These are phyloP conservation scores for Tetrahymena elliotti DNA, from an alignment of 73 alveolate genomes.

Conservation along the genomic window DNA sequence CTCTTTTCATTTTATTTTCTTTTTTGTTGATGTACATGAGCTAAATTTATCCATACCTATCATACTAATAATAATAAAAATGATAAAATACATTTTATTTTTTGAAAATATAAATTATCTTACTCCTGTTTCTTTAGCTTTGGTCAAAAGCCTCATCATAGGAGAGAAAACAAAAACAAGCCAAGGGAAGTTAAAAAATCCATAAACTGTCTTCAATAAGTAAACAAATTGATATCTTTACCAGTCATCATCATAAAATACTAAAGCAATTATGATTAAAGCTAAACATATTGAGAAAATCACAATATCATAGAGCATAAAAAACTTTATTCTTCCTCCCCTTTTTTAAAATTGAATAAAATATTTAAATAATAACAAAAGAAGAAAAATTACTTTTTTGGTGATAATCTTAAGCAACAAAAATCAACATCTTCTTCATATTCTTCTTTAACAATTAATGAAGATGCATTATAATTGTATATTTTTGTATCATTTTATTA, in stretches of 20 bases:
- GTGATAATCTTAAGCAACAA: neutral
- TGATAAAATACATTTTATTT: neutral
- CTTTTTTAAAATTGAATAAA: neutral
- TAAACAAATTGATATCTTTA: neutral
- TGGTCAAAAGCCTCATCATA: neutral
- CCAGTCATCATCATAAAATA: neutral
- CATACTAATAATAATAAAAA: neutral
- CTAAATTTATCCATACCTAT: neutral
- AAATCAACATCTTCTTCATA: neutral
- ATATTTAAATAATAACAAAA: neutral
- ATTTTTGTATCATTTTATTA: neutral
- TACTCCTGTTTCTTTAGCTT: neutral
- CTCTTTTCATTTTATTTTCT: neutral
- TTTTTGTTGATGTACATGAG: neutral
- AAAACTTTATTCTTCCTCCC: neutral
- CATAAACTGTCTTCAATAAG: neutral
- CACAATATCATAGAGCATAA: neutral
- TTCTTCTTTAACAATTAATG: neutral
- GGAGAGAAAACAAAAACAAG: neutral
- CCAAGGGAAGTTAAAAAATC: neutral
- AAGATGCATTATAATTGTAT: neutral
- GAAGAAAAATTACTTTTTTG: neutral
- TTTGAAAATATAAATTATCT: neutral
- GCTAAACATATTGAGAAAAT: neutral
- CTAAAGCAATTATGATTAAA: neutral